Evolutionary conservation across 2,329 filamentous ascomycete species (phyloP).

Genomic region (Cytospora piceae): DNA sequence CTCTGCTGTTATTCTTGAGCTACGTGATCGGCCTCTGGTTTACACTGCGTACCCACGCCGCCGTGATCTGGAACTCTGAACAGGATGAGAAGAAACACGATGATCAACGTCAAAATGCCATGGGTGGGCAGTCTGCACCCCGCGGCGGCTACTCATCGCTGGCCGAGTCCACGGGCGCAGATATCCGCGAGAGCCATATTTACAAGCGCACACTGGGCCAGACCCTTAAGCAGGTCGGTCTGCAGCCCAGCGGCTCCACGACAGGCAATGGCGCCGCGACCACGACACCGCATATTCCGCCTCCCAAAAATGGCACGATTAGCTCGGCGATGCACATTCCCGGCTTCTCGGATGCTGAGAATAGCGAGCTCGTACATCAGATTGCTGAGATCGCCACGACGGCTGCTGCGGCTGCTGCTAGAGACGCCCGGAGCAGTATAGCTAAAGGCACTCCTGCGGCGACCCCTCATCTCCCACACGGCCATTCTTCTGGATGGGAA

Average conservation of each 20-base stretch:
- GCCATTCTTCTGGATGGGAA: constrained; percentile 32
- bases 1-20: constrained; percentile 83
- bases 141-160: constrained; percentile 36
- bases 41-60: constrained; percentile 91
- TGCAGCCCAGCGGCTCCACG: constrained; percentile 49
- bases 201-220: constrained; percentile 94
- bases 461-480: constrained; percentile 23
- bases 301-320: constrained; percentile 62
- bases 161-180: constrained; percentile 57
- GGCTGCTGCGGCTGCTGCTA: constrained; percentile 82
- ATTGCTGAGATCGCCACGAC: constrained; percentile 94
- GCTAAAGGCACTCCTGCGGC: constrained; percentile 27
- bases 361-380: constrained; percentile 77
- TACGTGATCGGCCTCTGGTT: constrained; percentile 96
- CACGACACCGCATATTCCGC: constrained; percentile 71
- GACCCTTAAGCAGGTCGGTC: constrained; percentile 80
- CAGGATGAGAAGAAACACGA: constrained; percentile 74
- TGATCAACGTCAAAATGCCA: constrained; percentile 42
- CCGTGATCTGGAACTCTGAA: constrained; percentile 94
- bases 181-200: constrained; percentile 84
- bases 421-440: constrained; percentile 60
- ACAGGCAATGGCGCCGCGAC: constrained; percentile 49
- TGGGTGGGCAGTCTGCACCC: constrained; percentile 36
- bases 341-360: constrained; percentile 81
- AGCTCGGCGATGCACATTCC: constrained; percentile 58